These are phyloP conservation scores for Cytospora mali DNA, from an alignment of 2,329 filamentous ascomycete species.

Conservation along the genomic window DNA sequence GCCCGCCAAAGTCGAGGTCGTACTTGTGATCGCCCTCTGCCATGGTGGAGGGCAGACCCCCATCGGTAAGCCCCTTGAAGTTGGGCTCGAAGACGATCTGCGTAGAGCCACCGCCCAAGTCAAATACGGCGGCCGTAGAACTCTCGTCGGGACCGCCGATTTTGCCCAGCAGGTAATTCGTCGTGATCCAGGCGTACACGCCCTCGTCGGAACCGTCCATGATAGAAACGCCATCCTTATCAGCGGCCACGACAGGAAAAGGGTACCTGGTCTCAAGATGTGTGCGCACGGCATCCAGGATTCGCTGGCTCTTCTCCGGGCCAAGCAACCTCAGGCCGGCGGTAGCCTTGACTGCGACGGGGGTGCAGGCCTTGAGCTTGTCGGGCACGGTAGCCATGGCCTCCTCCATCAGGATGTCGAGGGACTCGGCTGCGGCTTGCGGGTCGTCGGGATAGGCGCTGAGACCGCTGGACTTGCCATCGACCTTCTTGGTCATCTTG, in stretches of 20 bases:
- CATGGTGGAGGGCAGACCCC: conserved; percentile 84
- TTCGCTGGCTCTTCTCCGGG: conserved; percentile 75
- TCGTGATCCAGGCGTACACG: conserved; percentile 98
- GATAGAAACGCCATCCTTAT: conserved; percentile 86
- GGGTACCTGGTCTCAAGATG: conserved; percentile 88
- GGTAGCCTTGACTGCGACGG: conserved; percentile 96
- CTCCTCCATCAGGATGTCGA: conserved; percentile 85
- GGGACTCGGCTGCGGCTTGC: conserved; percentile 82
- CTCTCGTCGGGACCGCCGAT: conserved; percentile 90
- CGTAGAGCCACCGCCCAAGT: conserved; percentile 94
- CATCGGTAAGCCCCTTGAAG: conserved; percentile 71
- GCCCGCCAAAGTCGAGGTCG: conserved; percentile 83
- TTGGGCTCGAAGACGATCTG: conserved; percentile 98
- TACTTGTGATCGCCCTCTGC: conserved; percentile 96
- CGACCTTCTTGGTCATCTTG: conserved; percentile 85
- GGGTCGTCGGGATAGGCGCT: conserved; percentile 88
- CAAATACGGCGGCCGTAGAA: conserved; percentile 91
- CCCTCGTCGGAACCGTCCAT: conserved; percentile 98
- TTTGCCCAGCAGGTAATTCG: conserved; percentile 97
- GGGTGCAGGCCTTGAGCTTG: conserved; percentile 86
- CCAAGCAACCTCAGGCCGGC: conserved; percentile 90
- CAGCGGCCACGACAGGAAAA: conserved; percentile 87
- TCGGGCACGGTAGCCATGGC: conserved; percentile 85
- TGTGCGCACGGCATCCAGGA: conserved; percentile 79
- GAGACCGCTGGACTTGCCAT: conserved; percentile 67